Evolutionary conservation across 768 basidiomycete genomes (phyloP).

Genomic region (Boletales sp.): DNA sequence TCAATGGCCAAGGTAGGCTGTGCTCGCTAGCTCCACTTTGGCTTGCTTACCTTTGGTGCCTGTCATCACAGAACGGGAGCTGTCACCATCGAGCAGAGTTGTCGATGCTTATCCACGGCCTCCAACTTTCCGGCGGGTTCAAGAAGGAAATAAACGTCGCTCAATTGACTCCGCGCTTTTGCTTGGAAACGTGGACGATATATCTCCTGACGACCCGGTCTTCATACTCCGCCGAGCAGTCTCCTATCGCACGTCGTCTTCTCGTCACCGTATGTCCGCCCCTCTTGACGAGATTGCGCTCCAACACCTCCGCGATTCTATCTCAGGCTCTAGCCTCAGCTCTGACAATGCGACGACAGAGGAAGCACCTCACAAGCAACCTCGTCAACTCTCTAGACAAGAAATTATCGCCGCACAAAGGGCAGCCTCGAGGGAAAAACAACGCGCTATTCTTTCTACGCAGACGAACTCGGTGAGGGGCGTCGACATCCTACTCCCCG

Average conservation of each 20-base stretch:
- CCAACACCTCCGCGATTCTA: conserved; percentile 64
- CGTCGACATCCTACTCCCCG: conserved; percentile 83
- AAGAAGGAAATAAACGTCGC: conserved; percentile 68
- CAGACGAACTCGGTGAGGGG: conserved; percentile 84
- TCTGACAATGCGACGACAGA: conserved; percentile 41
- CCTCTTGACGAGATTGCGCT: conserved; percentile 84
- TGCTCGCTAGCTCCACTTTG: background rate
- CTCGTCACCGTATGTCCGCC: conserved; percentile 67
- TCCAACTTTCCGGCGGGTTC: conserved; percentile 62
- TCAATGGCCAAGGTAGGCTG: conserved; percentile 59
- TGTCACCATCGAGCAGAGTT: conserved; percentile 77
- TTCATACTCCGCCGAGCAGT: conserved; percentile 86
- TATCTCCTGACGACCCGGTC: conserved; percentile 78
- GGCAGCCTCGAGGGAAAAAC: conserved; percentile 80
- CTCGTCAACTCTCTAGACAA: conserved; percentile 56
- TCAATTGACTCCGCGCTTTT: conserved; percentile 80
- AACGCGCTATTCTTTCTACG: conserved; percentile 79
- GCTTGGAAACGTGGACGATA: conserved; percentile 68
- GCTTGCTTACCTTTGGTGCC: conserved; percentile 7
- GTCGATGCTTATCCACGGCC: conserved; percentile 80
- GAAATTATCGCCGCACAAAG: conserved; percentile 95
- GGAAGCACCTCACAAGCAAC: conserved; percentile 32
- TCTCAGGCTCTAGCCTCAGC: conserved; percentile 52
- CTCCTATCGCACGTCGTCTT: conserved; percentile 66
- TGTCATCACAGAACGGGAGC: conserved; percentile 59